Evolutionary conservation across 2,329 filamentous ascomycete species (phyloP).

Genomic region (Lachnum nothofagi): DNA sequence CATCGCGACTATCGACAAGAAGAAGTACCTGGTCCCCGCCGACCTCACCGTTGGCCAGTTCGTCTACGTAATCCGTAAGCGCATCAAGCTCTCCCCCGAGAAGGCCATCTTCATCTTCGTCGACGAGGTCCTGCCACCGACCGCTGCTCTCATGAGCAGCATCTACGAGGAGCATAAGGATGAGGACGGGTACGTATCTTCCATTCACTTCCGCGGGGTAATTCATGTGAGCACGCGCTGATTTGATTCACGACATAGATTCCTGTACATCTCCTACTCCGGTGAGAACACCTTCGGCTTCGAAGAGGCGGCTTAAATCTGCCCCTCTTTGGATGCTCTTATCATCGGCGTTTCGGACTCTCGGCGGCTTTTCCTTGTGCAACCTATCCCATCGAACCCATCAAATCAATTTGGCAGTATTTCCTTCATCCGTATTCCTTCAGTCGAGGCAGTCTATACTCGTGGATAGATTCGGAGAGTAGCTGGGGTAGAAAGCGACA

Average conservation of each 20-base stretch:
- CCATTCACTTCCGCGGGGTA: conserved; percentile 20
- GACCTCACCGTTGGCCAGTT: conserved; percentile 99
- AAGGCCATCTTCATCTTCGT: conserved; percentile 99
- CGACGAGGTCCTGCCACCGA: conserved; percentile 93
- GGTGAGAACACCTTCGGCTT: conserved; percentile 97
- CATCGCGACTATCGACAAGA: conserved; percentile 99
- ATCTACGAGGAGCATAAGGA: conserved; percentile 99
- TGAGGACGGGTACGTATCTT: conserved; percentile 52
- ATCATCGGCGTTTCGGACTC: conserved; percentile 13
- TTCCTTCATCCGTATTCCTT: conserved; percentile 17
- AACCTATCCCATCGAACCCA: conserved; percentile 3
- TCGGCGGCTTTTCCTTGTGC: background rate
- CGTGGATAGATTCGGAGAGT: background rate
- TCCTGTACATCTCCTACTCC: conserved; percentile 98
- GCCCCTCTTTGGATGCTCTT: conserved; percentile 1
- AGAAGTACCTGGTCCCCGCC: conserved; percentile 97
- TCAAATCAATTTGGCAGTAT: conserved; percentile 19
- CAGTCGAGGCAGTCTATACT: background rate
- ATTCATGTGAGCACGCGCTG: background rate
- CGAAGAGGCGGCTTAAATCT: conserved; percentile 33
- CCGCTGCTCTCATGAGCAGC: conserved; percentile 95
- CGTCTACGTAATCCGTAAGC: conserved; percentile 99
- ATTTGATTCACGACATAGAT: conserved; percentile 19
- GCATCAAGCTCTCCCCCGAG: conserved; percentile 98
- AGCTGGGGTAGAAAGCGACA: background rate